Percentiles rank a stretch among this genome's conserved stretches.
Evolutionary conservation across 2,329 filamentous ascomycete species (phyloP).

Genomic region (Paraphoma sp.): DNA sequence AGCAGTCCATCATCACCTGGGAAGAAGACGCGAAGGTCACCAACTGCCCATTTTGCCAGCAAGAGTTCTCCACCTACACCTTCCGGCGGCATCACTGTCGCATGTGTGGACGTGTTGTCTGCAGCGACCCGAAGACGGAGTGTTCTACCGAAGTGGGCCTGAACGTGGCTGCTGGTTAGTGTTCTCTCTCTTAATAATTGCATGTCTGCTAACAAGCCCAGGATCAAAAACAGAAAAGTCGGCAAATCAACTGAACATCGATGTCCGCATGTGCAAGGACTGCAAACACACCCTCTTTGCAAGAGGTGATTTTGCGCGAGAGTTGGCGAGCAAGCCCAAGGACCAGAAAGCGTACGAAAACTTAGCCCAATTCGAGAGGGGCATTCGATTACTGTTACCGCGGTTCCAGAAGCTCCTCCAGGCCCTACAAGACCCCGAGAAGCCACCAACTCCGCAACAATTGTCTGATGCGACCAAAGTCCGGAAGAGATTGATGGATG

Average conservation of each 20-base stretch:
- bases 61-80: constrained; percentile 92
- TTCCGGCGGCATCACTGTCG: constrained; percentile 94
- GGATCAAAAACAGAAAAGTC: constrained; percentile 50
- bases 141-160: constrained; percentile 87
- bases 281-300: constrained; percentile 77
- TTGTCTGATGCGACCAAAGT: constrained; percentile 87
- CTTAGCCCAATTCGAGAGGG: constrained; percentile 83
- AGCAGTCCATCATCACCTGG: constrained; percentile 94
- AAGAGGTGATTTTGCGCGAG: constrained; percentile 78
- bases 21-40: constrained; percentile 84
- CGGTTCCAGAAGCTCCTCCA: constrained; percentile 81
- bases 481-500: constrained; percentile 86
- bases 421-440: constrained; percentile 74
- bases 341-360: constrained; percentile 85
- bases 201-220: constrained; percentile 5
- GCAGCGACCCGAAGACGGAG: constrained; percentile 80
- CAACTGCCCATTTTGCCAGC: constrained; percentile 92
- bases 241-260: constrained; percentile 69
- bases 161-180: constrained; percentile 72
- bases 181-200: background rate
- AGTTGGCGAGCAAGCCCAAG: constrained; percentile 70
- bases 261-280: constrained; percentile 90
- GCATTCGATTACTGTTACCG: constrained; percentile 81
- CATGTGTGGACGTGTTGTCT: constrained; percentile 91
- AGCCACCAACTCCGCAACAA: constrained; percentile 70